phyloP scores from a whole-genome alignment of 768 basidiomycete species.

The Podaxis sp. region DNA sequence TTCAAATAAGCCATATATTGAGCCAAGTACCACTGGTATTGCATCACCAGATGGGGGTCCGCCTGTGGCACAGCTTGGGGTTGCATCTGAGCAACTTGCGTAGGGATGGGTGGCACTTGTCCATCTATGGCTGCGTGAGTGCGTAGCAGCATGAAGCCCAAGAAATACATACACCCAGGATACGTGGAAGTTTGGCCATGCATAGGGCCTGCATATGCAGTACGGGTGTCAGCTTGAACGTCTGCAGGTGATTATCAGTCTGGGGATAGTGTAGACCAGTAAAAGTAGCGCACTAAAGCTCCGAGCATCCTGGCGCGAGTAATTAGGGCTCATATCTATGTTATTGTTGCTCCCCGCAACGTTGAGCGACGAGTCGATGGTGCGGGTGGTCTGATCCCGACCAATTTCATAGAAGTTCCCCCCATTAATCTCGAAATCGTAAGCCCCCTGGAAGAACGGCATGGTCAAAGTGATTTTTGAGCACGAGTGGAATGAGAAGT shows the following conservation, averaged over 20 bases:
- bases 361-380: neutral
- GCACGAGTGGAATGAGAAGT: neutral
- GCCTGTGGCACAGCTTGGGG: neutral
- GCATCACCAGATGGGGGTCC: neutral
- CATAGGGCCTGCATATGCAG: neutral
- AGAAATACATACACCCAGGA: neutral
- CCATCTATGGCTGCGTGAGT: neutral
- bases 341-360: neutral
- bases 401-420: constrained; percentile 8
- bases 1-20: neutral
- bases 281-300: neutral
- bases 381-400: neutral
- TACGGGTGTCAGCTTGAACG: neutral
- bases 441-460: constrained; percentile 8
- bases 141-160: neutral
- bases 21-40: neutral
- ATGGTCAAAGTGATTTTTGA: neutral
- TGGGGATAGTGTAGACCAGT: neutral
- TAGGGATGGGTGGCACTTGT: neutral
- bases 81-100: neutral
- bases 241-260: neutral
- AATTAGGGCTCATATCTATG: neutral
- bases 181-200: neutral
- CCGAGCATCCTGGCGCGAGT: neutral
- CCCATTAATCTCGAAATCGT: constrained; percentile 8